Conservation (phyloP, 306 rosid species). For the Cucumis hystrix region DNA sequence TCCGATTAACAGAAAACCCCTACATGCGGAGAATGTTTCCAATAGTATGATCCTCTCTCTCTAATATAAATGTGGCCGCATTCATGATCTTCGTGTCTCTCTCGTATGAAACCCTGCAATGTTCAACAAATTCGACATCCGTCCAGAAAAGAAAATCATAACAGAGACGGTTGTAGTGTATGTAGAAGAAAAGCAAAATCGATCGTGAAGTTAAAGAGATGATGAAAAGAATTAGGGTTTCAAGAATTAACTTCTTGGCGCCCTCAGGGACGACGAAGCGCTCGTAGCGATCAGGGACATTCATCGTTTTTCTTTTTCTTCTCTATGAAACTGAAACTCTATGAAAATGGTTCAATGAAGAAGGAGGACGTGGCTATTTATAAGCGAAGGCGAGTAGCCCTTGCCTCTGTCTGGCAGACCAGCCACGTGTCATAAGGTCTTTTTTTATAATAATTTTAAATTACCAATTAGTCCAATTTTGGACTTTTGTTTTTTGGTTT, state of each 20-base stretch:
- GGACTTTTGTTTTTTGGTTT: no score
- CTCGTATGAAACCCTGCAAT: conserved; percentile 72
- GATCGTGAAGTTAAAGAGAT: background rate
- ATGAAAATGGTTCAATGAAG: background rate
- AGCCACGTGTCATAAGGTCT: no score
- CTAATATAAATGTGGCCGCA: conserved; percentile 72
- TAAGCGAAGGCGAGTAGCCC: no score
- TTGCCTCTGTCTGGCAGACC: no score
- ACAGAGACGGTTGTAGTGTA: background rate
- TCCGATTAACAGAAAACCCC: background rate
- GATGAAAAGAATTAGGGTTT: background rate
- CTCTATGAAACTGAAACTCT: background rate
- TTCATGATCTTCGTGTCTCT: conserved; percentile 90
- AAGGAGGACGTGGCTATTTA: background rate
- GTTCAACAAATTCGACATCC: background rate
- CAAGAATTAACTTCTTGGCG: conserved; percentile 49
- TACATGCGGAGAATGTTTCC: conserved; percentile 92
- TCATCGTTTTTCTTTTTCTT: conserved; percentile 33
- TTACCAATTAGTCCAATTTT: no score
- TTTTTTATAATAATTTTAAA: no score
- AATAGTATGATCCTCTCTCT: conserved; percentile 87
- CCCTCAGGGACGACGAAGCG: conserved; percentile 95
- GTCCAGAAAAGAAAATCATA: background rate
- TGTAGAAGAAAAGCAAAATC: background rate
- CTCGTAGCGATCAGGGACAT: conserved; percentile 91